phyloP scores from a whole-genome alignment of 345 rosid genomes.

The Hibiscus tridactylites region DNA sequence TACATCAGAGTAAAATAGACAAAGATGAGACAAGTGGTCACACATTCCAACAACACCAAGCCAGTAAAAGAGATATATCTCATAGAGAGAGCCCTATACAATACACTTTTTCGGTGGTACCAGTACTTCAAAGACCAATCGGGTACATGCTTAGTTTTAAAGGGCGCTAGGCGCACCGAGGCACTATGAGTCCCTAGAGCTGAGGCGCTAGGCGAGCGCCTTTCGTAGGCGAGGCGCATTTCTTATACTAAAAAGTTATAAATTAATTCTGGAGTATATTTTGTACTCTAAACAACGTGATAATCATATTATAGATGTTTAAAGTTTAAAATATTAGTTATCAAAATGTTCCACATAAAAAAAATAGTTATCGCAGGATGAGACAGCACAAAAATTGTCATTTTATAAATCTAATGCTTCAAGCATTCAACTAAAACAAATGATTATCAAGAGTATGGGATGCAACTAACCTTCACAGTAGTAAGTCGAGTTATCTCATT shows the following conservation, averaged over 20 bases:
- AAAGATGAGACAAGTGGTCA: neutral
- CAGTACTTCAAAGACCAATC: neutral
- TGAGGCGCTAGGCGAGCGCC: neutral
- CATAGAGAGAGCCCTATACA: neutral
- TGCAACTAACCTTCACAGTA: slow-evolving; percentile 77
- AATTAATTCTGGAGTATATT: neutral
- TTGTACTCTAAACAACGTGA: no score
- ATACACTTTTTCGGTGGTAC: neutral
- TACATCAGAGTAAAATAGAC: neutral
- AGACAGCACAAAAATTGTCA: no score
- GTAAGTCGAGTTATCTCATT: slow-evolving; percentile 98
- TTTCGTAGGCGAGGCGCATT: no score
- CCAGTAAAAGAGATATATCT: neutral
- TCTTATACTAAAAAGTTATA: no score
- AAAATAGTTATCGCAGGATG: no score
- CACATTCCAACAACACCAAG: neutral
- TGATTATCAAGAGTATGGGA: neutral
- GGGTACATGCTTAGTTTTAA: neutral
- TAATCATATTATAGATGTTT: neutral
- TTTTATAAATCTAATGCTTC: neutral
- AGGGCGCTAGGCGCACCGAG: no score
- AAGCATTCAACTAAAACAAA: neutral
- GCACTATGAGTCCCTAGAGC: no score
- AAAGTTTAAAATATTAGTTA: neutral
- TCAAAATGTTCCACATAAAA: neutral